Percentiles rank a stretch among this genome's conserved stretches.
Evolutionary conservation across 345 rosid genomes (phyloP).

Genomic region (Murraya koenigii): DNA sequence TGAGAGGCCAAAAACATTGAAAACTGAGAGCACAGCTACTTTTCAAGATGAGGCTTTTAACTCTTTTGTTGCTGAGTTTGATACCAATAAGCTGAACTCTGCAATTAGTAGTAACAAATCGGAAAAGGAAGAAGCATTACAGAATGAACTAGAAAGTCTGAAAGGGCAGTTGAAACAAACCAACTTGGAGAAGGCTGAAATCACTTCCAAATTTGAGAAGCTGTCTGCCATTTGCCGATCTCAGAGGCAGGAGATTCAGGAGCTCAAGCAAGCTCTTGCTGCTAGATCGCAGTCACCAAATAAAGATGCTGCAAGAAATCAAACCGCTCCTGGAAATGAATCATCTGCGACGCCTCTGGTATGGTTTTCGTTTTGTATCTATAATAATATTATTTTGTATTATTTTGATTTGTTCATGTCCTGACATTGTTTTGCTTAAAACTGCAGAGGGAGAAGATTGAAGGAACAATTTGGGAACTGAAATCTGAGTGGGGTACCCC

Average conservation of each 20-base stretch:
- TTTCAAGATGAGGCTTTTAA: constrained; percentile 64
- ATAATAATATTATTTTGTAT: not conserved
- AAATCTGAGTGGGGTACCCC: constrained; percentile 43
- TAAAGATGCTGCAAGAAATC: constrained; percentile 44
- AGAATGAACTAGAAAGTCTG: constrained; percentile 70
- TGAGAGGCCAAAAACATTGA: constrained; percentile 46
- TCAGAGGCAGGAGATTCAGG: constrained; percentile 94
- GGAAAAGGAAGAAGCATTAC: constrained; percentile 52
- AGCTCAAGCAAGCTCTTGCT: constrained; percentile 80
- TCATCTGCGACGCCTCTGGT: constrained; percentile 46
- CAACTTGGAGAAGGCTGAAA: constrained; percentile 72
- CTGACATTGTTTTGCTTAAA: constrained; percentile 12
- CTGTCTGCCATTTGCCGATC: constrained; percentile 93
- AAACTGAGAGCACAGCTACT: constrained; percentile 32
- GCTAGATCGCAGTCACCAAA: constrained; percentile 59
- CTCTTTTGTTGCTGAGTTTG: constrained; percentile 85
- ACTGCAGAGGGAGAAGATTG: constrained; percentile 43
- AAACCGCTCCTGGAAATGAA: constrained; percentile 40
- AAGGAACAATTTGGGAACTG: constrained; percentile 34
- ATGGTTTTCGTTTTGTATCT: constrained; percentile 6
- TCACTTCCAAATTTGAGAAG: constrained; percentile 79
- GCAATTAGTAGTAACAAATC: constrained; percentile 27
- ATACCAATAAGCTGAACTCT: constrained; percentile 53
- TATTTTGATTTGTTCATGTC: not conserved
- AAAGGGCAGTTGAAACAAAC: constrained; percentile 72